Evolutionary conservation across 2,329 filamentous ascomycete genomes (phyloP), one percentile per base, ranked within the genome.

Genomic region (Paecilomyces sp.): DNA sequence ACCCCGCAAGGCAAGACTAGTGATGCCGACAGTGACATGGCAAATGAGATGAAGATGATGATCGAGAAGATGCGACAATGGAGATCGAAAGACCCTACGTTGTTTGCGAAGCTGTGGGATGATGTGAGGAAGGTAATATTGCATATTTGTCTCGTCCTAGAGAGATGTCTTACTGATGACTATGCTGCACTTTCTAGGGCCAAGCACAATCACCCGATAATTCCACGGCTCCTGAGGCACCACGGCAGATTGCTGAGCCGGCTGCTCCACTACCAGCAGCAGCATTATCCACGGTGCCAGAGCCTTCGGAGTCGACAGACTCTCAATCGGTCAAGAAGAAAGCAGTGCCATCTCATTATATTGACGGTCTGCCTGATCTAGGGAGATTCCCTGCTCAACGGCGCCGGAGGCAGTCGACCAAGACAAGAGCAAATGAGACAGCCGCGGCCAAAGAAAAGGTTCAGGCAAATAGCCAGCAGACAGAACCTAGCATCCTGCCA

Each of bases 41-140:
- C 82, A 61, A 69, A 72, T 1, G 79, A 84, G 64, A 82, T 85
- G 70, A 78, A 80, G 59, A 73, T 74, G 1, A 80, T 85, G 77
- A 82, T 85, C 70, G 77, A 81, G 36, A 83, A 81, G 64, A 85
- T 86, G 81, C 76, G 82, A 47, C 79, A 84, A 61, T 79, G 83
- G 60, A 83, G 84, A 61, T 71, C 72, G 28, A 80, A 81, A 65
- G 82, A 86, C 63, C 84, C 84, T 3, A 71, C 73, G 11, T 74
- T 84, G 59, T 79, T 86, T 56, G 79, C 82, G 25, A 78, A 77
- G 64, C 77, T 86, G 8, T 85, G 82, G 82, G 82, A 84, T 58
- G 70, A 72, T 62, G 68, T 78, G 72, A 83, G 74, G 76, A 85
- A 75, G 67, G 79, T 62, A 60, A 47, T 36, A 57, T 34, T 12